phyloP scores from a whole-genome alignment of 768 basidiomycete species.

The Baorangia bicolor region DNA sequence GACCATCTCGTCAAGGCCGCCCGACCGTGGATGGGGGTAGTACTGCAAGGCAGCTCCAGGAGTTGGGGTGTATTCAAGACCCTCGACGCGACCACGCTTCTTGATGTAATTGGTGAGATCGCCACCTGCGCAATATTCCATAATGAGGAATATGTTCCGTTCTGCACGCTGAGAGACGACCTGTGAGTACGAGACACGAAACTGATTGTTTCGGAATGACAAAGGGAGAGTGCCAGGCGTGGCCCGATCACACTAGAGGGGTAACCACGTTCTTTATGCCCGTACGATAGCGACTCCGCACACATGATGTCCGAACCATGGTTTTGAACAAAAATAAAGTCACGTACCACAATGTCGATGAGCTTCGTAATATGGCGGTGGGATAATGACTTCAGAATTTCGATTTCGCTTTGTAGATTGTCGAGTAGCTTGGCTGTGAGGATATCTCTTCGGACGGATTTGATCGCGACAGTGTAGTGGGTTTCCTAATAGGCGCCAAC shows the following conservation, averaged over 20 bases:
- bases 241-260: background rate
- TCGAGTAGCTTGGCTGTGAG: conserved; percentile 92
- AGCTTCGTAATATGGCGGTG: conserved; percentile 93
- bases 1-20: conserved; percentile 87
- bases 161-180: conserved; percentile 56
- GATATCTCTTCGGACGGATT: conserved; percentile 86
- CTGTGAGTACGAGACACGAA: conserved; percentile 9
- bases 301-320: background rate
- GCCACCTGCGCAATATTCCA: conserved; percentile 96
- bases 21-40: conserved; percentile 88
- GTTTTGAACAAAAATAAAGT: background rate
- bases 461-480: conserved; percentile 82
- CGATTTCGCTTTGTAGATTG: conserved; percentile 97
- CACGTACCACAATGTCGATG: conserved; percentile 84
- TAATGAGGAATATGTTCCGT: conserved; percentile 87
- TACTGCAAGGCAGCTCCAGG: conserved; percentile 72
- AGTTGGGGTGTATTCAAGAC: conserved; percentile 75
- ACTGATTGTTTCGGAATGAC: background rate
- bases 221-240: background rate
- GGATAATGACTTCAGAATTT: conserved; percentile 90
- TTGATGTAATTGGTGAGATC: conserved; percentile 97
- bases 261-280: background rate
- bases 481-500: conserved; percentile 54
- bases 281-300: background rate
- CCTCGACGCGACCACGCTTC: conserved; percentile 92